Evolutionary conservation across 1,284 basidiomycete genomes (phyloP).

Genomic region (Neolentinus lepideus): DNA sequence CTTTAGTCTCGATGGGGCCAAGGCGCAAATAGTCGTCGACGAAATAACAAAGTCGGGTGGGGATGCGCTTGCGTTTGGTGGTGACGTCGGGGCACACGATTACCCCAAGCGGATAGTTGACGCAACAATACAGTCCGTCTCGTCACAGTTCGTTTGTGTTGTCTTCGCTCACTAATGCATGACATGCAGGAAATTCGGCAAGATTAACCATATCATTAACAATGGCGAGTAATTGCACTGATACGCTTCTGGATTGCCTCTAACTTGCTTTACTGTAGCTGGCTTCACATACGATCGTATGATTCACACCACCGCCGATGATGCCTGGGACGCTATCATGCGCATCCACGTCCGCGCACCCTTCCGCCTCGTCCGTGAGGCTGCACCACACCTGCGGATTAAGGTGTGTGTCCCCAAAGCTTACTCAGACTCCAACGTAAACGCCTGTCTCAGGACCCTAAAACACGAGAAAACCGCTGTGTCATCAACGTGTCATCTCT

Average conservation of each 20-base stretch:
- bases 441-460: neutral
- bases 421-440: neutral
- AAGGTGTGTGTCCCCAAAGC: slow-evolving; percentile 40
- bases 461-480: slow-evolving; percentile 53
- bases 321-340: slow-evolving; percentile 75
- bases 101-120: slow-evolving; percentile 77
- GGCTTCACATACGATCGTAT: slow-evolving; percentile 88
- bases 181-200: slow-evolving; percentile 57
- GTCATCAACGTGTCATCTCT: slow-evolving; percentile 76
- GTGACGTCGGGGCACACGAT: slow-evolving; percentile 76
- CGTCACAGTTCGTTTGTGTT: slow-evolving; percentile 6
- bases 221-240: slow-evolving; percentile 42
- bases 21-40: slow-evolving; percentile 56
- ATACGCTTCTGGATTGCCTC: slow-evolving; percentile 4
- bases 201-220: slow-evolving; percentile 84
- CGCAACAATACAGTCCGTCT: slow-evolving; percentile 64
- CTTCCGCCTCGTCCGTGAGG: slow-evolving; percentile 78
- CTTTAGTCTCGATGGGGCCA: slow-evolving; percentile 58
- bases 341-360: slow-evolving; percentile 81
- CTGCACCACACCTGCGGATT: slow-evolving; percentile 79
- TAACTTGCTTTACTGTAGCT: slow-evolving; percentile 28
- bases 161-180: neutral
- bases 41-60: slow-evolving; percentile 75
- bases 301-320: slow-evolving; percentile 83
- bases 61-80: slow-evolving; percentile 62